Evolutionary conservation across 2,329 filamentous ascomycete genomes (phyloP).

Genomic region (Phialophora chinensis): DNA sequence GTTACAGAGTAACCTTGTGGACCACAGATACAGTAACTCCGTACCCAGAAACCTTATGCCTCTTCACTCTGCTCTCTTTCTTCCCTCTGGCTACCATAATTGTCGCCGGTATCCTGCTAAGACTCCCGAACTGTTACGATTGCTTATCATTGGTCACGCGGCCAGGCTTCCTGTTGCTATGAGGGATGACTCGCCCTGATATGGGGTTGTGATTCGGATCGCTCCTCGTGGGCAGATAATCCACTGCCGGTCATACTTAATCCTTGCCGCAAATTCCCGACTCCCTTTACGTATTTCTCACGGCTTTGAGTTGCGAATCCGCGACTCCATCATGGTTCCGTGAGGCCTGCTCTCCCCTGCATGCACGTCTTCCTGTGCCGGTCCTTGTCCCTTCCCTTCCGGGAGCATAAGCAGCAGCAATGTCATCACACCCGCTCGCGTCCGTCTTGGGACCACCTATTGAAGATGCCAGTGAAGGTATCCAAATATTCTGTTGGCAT

Average conservation of each 20-base stretch:
- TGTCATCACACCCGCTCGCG: conserved; percentile 15
- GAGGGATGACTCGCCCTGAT: neutral
- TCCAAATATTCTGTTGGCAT: neutral
- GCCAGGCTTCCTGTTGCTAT: neutral
- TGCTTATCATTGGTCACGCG: neutral
- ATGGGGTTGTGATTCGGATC: conserved; percentile 8
- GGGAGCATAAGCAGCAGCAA: conserved; percentile 11
- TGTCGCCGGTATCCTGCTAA: neutral
- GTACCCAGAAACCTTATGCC: too few relatives aligned
- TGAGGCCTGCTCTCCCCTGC: neutral
- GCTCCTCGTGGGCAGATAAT: neutral
- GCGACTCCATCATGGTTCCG: neutral
- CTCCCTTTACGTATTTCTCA: neutral
- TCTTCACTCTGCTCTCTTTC: neutral
- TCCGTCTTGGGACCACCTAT: conserved; percentile 39
- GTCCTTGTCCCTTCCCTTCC: neutral
- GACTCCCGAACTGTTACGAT: neutral
- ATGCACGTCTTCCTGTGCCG: neutral
- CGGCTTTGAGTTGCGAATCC: neutral
- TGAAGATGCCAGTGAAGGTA: conserved; percentile 63
- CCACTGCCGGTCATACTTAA: too few relatives aligned
- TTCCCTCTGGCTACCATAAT: neutral
- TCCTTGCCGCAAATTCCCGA: too few relatives aligned
- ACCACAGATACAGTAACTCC: neutral
- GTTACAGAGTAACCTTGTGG: neutral